Evolutionary conservation across 257 asterid genomes (phyloP), one percentile per base, ranked within the genome.

Genomic region (Gentiana straminea): DNA sequence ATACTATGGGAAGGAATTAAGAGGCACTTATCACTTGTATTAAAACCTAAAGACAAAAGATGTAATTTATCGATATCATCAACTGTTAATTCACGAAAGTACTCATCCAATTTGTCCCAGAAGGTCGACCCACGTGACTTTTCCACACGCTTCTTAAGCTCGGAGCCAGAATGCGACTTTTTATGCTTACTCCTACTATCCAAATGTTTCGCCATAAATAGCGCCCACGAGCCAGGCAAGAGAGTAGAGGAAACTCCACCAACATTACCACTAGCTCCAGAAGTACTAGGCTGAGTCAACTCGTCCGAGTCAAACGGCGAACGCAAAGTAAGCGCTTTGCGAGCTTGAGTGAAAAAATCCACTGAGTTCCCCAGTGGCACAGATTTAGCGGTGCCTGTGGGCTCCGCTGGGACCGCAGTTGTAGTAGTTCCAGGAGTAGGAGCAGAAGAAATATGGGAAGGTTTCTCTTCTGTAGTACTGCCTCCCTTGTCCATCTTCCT

Each of bases 41-140:
- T 63, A 61, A 67, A 69, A 70, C 71, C 61, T 5, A 58, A 62
- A 54, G 63, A 60, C 8, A 90, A 71, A 65, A 64, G 54, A 47
- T 68, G 65, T 54, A 85, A 79, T 75, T 68, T 78, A 61, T 81
- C 94, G 4, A 92, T 55, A 64, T 92, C 99, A 54, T 71, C 86
- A 48, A 59, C 75, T 11, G 64, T 61, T 68, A 88, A 59, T 57
- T 78, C 94, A 3, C 99, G 84, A 61, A 92, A 88, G 68, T 77
- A 92, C 54, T 83, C 97, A 70, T 88, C 94, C 0, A 81, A 75
- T 64, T 83, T 86, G 56, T 46, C 70, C 99, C 99, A 92, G 49
- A 92, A 57, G 64, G 36, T 82, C 38, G 73, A 58, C 35, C 70
- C 89, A 37, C 84, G 77, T 34, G 60, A 54, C 59, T 70, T 73